Evolutionary conservation across 805 yeast genomes (phyloP).

Genomic region (Clavispora carvajalis): DNA sequence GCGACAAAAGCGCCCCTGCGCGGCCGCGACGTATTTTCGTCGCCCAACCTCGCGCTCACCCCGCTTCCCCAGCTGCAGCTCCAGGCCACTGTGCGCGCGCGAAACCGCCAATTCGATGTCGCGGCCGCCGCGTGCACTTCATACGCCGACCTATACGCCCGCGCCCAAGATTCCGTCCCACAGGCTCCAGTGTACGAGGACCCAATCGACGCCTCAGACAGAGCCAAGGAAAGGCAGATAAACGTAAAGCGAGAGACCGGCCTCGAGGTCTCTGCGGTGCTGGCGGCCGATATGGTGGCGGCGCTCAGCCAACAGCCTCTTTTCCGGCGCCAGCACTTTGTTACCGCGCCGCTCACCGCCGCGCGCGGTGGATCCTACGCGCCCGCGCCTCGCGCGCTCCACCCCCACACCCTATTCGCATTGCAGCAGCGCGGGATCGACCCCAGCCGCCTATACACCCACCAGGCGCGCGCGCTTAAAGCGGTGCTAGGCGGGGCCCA

Average conservation of each 20-base stretch:
- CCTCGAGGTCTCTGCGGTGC: conserved; percentile 1
- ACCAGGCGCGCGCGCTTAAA: conserved; percentile 59
- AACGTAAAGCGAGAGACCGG: not conserved
- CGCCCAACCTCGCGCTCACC: conserved; percentile 30
- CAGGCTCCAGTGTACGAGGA: conserved; percentile 45
- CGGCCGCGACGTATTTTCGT: not conserved
- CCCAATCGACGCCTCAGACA: conserved; percentile 39
- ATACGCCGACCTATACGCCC: conserved; percentile 31
- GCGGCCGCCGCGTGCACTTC: not conserved
- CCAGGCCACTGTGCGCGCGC: conserved; percentile 51
- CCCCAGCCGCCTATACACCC: conserved; percentile 46
- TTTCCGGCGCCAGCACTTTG: conserved; percentile 61
- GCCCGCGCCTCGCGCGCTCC: not conserved
- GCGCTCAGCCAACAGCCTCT: conserved; percentile 43
- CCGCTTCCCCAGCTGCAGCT: conserved; percentile 52
- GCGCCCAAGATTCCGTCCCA: conserved; percentile 36
- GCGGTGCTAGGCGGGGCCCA: conserved; percentile 49
- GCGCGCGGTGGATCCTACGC: conserved; percentile 35
- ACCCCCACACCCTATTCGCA: not conserved
- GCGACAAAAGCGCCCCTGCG: not conserved
- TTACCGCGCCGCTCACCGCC: conserved; percentile 41
- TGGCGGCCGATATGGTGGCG: conserved; percentile 40
- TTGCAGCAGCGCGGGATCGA: not conserved
- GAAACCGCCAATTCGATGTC: conserved; percentile 47
- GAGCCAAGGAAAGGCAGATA: not conserved